Conservation (phyloP, 1,284 basidiomycete species). For the Mycena citricolor region DNA sequence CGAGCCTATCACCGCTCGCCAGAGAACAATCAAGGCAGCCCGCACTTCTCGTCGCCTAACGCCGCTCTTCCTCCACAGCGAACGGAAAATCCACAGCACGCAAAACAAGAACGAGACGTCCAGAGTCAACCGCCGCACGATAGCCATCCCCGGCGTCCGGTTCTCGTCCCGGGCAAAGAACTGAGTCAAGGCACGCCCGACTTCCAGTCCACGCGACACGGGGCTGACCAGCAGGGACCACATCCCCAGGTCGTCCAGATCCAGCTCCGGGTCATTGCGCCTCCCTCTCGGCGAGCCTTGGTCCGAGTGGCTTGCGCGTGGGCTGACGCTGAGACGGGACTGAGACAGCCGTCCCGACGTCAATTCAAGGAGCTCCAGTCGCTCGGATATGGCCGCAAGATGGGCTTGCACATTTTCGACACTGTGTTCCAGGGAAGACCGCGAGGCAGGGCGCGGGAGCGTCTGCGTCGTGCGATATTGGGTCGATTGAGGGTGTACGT, state of each 20-base stretch:
- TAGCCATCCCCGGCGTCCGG: slow-evolving; percentile 60
- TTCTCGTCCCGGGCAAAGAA: slow-evolving; percentile 60
- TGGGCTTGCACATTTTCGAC: slow-evolving; percentile 87
- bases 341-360: slow-evolving; percentile 25
- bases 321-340: slow-evolving; percentile 35
- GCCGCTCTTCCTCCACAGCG: slow-evolving; percentile 68
- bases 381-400: slow-evolving; percentile 86
- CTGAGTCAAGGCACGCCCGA: slow-evolving; percentile 45
- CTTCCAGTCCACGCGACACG: slow-evolving; percentile 46
- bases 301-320: slow-evolving; percentile 38
- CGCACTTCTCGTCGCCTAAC: slow-evolving; percentile 66
- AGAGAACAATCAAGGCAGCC: slow-evolving; percentile 60
- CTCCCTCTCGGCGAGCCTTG: slow-evolving; percentile 43
- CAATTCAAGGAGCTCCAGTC: slow-evolving; percentile 76
- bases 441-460: slow-evolving; percentile 43
- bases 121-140: slow-evolving; percentile 69
- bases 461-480: slow-evolving; percentile 38
- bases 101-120: slow-evolving; percentile 71
- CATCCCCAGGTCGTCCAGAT: slow-evolving; percentile 73
- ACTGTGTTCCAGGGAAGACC: slow-evolving; percentile 61
- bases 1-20: slow-evolving; percentile 69
- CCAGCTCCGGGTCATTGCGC: slow-evolving; percentile 48
- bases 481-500: slow-evolving; percentile 38
- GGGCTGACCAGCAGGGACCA: slow-evolving; percentile 75
- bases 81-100: slow-evolving; percentile 51